Base-by-base conservation (phyloP, 1,284 basidiomycete species). In the Ceratobasidium sp. region DNA sequence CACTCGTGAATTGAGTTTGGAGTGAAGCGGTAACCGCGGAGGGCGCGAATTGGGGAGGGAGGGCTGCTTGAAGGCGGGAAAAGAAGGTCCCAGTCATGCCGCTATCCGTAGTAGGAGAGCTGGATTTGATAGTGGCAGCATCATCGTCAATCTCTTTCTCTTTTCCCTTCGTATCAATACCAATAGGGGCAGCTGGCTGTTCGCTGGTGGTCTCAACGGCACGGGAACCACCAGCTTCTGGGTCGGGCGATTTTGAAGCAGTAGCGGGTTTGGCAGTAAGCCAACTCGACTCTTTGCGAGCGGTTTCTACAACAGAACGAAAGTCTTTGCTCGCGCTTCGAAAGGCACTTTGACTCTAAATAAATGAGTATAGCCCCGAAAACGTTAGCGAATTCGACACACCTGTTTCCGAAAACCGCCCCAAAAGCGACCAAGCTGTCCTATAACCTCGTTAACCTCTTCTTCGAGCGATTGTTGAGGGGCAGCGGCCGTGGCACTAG, bases 391-490 rank as follows among this genome's bases (percentile, higher is more conserved):
- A 15, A 47, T 3, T 37, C 60, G 81, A 78, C 90, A 80, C 80
- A 92, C 95, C 90, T 95, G 94, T 83, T 92, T 93, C 85, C 90
- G 90, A 81, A 96, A 92, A 20, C 93, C 92, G 63, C 95, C 94
- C 95, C 95, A 97, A 82, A 95, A 92, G 75, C 90, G 87, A 49
- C 91, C 92, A n/a, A 96, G 85, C 80, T 93, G 91, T 26, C 92
- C 93, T 67, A 96, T 89, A 28, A 96, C 94, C 82, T 97, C 92
- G 3, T 88, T 88, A 8, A 97, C 94, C 83, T 97, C 95, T 80
- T 95, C 92, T 81, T 96, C 92, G 65, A 97, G 85, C 75, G 88
- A 90, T 64, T 89, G 91, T 78, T 90, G 88, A 13, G 87, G 82
- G 20, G 80, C 80, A 31, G 79, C 51, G 69, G 81, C 79, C 75